Percentiles rank a stretch among this genome's conserved stretches.
phyloP scores from a whole-genome alignment of 371 early-diverging fungal species.

The Conidiobolus incongruus region DNA sequence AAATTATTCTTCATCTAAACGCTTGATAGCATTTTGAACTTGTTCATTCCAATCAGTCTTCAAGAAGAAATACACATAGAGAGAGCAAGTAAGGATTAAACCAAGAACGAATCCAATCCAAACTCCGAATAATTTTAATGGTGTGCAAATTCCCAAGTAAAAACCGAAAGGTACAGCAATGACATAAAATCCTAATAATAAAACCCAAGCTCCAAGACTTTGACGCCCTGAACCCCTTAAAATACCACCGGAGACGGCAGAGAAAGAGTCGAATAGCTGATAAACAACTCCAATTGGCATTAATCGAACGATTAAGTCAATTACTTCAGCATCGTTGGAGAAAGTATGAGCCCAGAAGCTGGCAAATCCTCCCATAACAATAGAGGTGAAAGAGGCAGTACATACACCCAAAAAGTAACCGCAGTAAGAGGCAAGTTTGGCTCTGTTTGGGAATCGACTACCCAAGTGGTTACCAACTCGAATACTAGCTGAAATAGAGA shows the following conservation, averaged over 20 bases:
- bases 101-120: constrained; percentile 1
- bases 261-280: constrained; percentile 16
- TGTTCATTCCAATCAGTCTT: not conserved
- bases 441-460: constrained; percentile 13
- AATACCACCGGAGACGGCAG: not conserved
- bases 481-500: too few species aligned
- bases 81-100: not conserved
- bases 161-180: not conserved
- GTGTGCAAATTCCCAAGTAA: not conserved
- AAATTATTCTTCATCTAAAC: too few species aligned
- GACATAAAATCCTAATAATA: not conserved
- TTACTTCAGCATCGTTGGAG: too few species aligned
- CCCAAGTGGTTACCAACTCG: constrained; percentile 60
- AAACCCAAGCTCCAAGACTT: not conserved
- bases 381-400: constrained; percentile 13
- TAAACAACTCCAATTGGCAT: constrained; percentile 58
- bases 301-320: too few species aligned
- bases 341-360: constrained; percentile 40
- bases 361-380: constrained; percentile 25
- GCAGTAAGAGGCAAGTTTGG: constrained; percentile 17
- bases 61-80: not conserved
- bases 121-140: not conserved
- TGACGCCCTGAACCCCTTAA: not conserved
- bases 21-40: too few species aligned
- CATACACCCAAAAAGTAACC: constrained; percentile 19